Evolutionary conservation across 2,329 filamentous ascomycete genomes (phyloP).

Genomic region (Colletotrichum sansevieriae): DNA sequence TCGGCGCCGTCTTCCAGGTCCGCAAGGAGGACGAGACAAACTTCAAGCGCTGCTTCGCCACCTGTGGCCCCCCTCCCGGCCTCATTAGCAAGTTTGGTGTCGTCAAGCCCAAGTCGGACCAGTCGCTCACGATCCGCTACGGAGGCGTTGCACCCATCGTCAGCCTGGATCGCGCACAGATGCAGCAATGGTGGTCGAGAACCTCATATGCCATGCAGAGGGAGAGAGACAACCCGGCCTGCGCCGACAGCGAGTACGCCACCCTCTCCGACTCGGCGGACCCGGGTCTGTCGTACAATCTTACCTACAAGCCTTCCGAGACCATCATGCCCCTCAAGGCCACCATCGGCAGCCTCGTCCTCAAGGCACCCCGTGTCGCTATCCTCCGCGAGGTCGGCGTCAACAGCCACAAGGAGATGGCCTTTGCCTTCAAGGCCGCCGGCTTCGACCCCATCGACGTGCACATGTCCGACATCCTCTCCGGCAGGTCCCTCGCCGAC

Average conservation of each 20-base stretch:
- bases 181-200: constrained; percentile 89
- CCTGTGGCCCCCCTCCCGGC: constrained; percentile 84
- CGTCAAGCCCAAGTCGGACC: constrained; percentile 76
- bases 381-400: constrained; percentile 96
- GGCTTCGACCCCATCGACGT: constrained; percentile 94
- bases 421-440: constrained; percentile 91
- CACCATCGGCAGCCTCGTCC: constrained; percentile 65
- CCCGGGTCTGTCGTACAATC: constrained; percentile 86
- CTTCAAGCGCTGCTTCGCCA: constrained; percentile 92
- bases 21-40: constrained; percentile 85
- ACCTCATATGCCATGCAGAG: constrained; percentile 94
- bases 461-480: constrained; percentile 94
- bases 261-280: constrained; percentile 81
- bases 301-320: constrained; percentile 84
- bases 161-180: constrained; percentile 74
- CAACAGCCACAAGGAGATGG: constrained; percentile 97
- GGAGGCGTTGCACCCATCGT: constrained; percentile 74
- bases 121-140: constrained; percentile 82
- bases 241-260: constrained; percentile 85
- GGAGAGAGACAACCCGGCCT: constrained; percentile 87
- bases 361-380: constrained; percentile 79
- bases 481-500: constrained; percentile 81
- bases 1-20: constrained; percentile 96
- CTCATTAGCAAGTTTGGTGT: constrained; percentile 88
- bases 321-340: constrained; percentile 76